These are phyloP conservation scores for Dendryphion nanum DNA, from an alignment of 2,329 filamentous ascomycete genomes.

Conservation along the genomic window DNA sequence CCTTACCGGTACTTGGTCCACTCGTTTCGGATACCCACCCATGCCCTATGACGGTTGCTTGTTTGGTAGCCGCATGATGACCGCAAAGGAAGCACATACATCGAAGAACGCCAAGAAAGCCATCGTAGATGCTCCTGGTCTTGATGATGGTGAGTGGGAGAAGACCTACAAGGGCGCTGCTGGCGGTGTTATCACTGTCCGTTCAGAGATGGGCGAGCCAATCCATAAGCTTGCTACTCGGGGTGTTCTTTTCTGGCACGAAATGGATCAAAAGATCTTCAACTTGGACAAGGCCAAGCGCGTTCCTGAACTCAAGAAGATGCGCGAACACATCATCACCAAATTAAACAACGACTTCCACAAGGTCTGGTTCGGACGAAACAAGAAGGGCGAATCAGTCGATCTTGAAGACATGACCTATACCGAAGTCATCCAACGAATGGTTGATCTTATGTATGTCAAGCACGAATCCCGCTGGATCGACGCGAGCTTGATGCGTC, in stretches of 20 bases:
- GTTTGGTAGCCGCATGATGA: slow-evolving; percentile 50
- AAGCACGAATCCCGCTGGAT: slow-evolving; percentile 48
- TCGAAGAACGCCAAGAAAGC: slow-evolving; percentile 45
- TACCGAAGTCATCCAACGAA: slow-evolving; percentile 44
- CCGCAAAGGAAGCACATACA: slow-evolving; percentile 47
- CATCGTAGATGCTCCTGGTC: slow-evolving; percentile 45
- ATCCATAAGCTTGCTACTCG: slow-evolving; percentile 98
- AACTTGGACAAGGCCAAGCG: slow-evolving; percentile 79
- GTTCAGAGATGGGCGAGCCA: slow-evolving; percentile 98
- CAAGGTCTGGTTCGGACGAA: slow-evolving; percentile 50
- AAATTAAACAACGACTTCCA: slow-evolving; percentile 50
- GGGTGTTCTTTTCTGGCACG: slow-evolving; percentile 94
- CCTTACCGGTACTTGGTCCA: slow-evolving; percentile 47
- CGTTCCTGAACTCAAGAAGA: slow-evolving; percentile 42
- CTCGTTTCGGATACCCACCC: slow-evolving; percentile 41
- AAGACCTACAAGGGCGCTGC: slow-evolving; percentile 64
- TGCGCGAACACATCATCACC: slow-evolving; percentile 46
- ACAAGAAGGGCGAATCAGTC: slow-evolving; percentile 42
- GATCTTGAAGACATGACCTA: slow-evolving; percentile 52
- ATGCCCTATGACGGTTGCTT: slow-evolving; percentile 51
- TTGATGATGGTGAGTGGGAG: slow-evolving; percentile 47
- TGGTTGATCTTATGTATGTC: slow-evolving; percentile 49
- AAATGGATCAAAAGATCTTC: slow-evolving; percentile 99
- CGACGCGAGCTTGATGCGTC: slow-evolving; percentile 67
- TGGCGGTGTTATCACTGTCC: slow-evolving; percentile 92